Percentiles rank a stretch among this genome's conserved stretches.
Conservation (phyloP, 2,329 filamentous ascomycete genomes). For the Penicillium polonicum region DNA sequence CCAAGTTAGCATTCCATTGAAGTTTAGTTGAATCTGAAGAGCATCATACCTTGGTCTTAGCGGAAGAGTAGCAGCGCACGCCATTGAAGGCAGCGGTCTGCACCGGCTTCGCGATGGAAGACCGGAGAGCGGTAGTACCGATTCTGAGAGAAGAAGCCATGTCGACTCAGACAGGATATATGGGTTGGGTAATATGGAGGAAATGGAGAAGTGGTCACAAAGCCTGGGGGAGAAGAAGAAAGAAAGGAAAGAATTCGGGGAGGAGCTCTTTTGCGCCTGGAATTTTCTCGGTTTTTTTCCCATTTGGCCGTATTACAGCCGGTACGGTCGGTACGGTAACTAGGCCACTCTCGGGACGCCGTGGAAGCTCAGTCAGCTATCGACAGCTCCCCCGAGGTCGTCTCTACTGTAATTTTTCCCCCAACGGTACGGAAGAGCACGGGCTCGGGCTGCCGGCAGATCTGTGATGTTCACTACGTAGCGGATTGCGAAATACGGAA, state of each 20-base stretch:
- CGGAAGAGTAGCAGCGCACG: slow-evolving; percentile 83
- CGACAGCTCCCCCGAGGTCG: neutral
- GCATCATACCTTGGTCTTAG: slow-evolving; percentile 74
- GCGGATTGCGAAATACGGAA: neutral
- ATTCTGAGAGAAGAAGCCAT: slow-evolving; percentile 86
- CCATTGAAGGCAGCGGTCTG: slow-evolving; percentile 75
- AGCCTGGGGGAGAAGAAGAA: slow-evolving; percentile 37
- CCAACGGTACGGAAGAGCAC: slow-evolving; percentile 22
- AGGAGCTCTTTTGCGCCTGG: slow-evolving; percentile 29
- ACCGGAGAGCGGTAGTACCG: slow-evolving; percentile 76
- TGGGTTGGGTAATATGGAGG: slow-evolving; percentile 17
- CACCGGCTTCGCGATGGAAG: slow-evolving; percentile 67
- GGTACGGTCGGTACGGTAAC: slow-evolving; percentile 25
- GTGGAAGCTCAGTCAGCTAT: slow-evolving; percentile 15
- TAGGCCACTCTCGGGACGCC: slow-evolving; percentile 20
- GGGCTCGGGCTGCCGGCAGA: slow-evolving; percentile 21
- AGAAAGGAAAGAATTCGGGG: slow-evolving; percentile 31
- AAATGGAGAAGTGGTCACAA: slow-evolving; percentile 35
- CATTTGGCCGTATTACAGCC: slow-evolving; percentile 35
- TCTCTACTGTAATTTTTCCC: slow-evolving; percentile 24
- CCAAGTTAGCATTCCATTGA: slow-evolving; percentile 28
- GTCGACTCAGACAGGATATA: slow-evolving; percentile 44
- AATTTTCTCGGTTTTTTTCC: slow-evolving; percentile 36
- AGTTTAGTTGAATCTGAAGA: neutral
- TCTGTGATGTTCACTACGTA: slow-evolving; percentile 12